Conservation (phyloP, 2,329 filamentous ascomycete genomes). For the Coleophoma crateriformis region DNA sequence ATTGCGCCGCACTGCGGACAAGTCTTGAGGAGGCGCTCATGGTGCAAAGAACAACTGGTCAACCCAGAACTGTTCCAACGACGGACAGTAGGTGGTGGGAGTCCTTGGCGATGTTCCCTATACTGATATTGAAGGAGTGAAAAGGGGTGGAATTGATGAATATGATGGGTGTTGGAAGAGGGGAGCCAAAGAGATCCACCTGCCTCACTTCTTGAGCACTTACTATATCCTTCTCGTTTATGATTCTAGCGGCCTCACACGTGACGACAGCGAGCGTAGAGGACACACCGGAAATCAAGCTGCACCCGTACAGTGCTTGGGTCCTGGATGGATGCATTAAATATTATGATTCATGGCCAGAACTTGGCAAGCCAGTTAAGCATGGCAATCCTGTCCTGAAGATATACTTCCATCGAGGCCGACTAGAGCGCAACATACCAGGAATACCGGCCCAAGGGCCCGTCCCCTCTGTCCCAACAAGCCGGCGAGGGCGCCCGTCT, state of each 20-base stretch:
- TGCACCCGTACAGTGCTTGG: neutral
- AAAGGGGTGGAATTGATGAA: neutral
- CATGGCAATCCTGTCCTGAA: neutral
- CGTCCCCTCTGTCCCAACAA: neutral
- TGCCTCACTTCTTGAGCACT: neutral
- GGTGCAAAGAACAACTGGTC: constrained; percentile 1
- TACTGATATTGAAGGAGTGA: neutral
- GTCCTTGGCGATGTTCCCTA: neutral
- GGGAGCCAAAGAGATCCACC: neutral
- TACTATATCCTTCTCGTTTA: neutral
- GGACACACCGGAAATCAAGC: neutral
- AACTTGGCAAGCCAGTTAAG: too few species aligned
- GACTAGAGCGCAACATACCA: neutral
- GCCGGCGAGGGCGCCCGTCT: neutral
- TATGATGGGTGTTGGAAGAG: neutral
- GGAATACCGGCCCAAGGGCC: neutral
- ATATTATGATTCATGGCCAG: too few species aligned
- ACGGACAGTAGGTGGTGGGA: neutral
- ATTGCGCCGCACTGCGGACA: constrained; percentile 27
- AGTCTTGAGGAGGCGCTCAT: constrained; percentile 30
- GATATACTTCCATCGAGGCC: neutral
- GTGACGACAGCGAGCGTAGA: neutral
- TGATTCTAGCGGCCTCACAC: neutral
- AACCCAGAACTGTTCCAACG: too few species aligned
- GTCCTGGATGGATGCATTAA: neutral